Base-by-base conservation (phyloP, 2,329 filamentous ascomycete species). In the Pseudocercospora musae region DNA sequence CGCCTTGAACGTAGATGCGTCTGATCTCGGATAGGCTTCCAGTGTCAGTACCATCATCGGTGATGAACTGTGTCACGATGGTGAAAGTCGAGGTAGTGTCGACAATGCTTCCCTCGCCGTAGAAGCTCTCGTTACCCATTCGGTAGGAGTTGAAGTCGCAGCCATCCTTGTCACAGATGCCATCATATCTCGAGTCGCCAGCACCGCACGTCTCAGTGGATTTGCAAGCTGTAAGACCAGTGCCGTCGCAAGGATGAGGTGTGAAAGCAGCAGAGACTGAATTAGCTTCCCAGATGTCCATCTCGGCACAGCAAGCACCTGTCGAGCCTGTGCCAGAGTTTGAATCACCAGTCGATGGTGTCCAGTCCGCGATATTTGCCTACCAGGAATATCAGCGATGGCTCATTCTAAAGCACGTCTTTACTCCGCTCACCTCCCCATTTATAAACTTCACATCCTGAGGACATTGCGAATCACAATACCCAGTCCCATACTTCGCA, bases 121-220 rank as follows among this genome's bases (percentile, higher is more conserved):
- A 89, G 80, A 88, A 90, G 74, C 76, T 78, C 63, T 78, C 79
- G 76, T 86, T 82, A 65, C 87, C 88, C 80, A 85, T 80, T 73
- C 87, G 87, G 83, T 84, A 90, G 42, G 82, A 73, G 78, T 89
- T 89, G 82, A 87, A 89, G 74, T 89, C 87, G 71, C 88, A 90
- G 44, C 87, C 87, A 70, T 89, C 86, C 65, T 86, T 85, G 73
- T 90, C 88, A 74, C 88, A 90, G 62, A 83, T 76, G 58, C 87
- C 87, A 25, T 71, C 78, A 72, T 89, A 89, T 15, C 68, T 62
- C 20, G 13, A 37, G 46, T 62, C 56, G 15, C 54, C 57, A 11
- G 60, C 25, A 65, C 87, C 66, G 62, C 85, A 85, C 31, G 58
- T 77, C 69, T 83, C 86, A 6, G 62, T 62, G 62, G 82, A 75